Evolutionary conservation across 257 asterid species (phyloP).

Genomic region (Gentiana macrophylla): DNA sequence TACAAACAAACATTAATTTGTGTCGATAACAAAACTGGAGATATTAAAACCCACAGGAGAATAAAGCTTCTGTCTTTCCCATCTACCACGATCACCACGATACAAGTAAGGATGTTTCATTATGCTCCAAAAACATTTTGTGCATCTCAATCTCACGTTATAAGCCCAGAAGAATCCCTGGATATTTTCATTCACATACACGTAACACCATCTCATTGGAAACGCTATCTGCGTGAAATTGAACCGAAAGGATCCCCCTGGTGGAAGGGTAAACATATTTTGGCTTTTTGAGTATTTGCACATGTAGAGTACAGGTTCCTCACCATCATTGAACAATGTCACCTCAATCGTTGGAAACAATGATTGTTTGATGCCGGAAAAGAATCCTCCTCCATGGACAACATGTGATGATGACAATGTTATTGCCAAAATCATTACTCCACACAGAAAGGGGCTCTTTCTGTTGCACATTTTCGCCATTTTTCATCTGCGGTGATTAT

Average conservation of each 20-base stretch:
- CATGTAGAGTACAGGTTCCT: slow-evolving; percentile 9
- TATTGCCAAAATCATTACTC: neutral
- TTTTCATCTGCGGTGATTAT: neutral
- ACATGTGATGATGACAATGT: neutral
- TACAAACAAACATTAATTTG: neutral
- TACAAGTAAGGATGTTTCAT: slow-evolving; percentile 10
- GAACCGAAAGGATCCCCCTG: slow-evolving; percentile 5
- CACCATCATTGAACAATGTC: slow-evolving; percentile 13
- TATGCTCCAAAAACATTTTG: slow-evolving; percentile 20
- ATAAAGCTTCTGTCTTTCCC: slow-evolving; percentile 22
- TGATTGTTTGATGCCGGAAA: neutral
- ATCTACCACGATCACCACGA: slow-evolving; percentile 12
- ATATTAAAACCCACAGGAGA: slow-evolving; percentile 7
- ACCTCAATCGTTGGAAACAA: slow-evolving; percentile 14
- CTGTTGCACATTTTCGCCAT: neutral
- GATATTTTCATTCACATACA: slow-evolving; percentile 10
- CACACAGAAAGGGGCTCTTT: neutral
- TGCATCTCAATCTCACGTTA: slow-evolving; percentile 17
- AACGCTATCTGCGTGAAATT: slow-evolving; percentile 17
- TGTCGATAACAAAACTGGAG: neutral
- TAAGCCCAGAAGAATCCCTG: slow-evolving; percentile 20
- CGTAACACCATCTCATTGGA: slow-evolving; percentile 22
- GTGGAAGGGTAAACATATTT: neutral
- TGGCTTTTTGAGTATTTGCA: slow-evolving; percentile 10
- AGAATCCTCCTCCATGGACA: neutral